Conservation (phyloP, 2,329 filamentous ascomycete species). For the Fusarium equiseti region DNA sequence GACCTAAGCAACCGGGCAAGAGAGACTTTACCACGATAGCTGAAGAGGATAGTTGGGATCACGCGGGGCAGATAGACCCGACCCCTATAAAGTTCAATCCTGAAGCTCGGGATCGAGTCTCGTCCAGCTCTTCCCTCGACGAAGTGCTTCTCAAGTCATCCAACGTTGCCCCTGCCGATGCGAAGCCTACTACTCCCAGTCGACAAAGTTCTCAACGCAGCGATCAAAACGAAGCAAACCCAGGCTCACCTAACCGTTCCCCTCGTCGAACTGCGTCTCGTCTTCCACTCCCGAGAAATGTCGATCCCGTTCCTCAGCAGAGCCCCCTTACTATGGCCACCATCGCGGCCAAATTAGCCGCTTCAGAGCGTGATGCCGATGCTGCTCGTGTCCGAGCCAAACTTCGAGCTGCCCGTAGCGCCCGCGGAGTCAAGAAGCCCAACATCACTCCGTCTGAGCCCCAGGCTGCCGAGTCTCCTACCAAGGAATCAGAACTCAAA, state of each 20-base stretch:
- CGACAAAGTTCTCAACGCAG: constrained; percentile 34
- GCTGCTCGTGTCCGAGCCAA: constrained; percentile 73
- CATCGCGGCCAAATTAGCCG: constrained; percentile 73
- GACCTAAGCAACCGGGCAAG: constrained; percentile 47
- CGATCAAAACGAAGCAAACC: constrained; percentile 29
- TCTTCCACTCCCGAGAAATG: constrained; percentile 51
- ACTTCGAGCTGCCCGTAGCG: constrained; percentile 64
- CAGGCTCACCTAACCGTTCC: constrained; percentile 32
- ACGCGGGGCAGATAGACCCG: constrained; percentile 48
- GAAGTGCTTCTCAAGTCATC: constrained; percentile 50
- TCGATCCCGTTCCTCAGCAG: constrained; percentile 60
- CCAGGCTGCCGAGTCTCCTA: constrained; percentile 8
- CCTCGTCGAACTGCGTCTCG: constrained; percentile 40
- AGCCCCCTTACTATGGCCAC: constrained; percentile 71
- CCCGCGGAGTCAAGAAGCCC: constrained; percentile 51
- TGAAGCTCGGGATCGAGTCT: constrained; percentile 41
- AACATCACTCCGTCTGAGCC: constrained; percentile 42
- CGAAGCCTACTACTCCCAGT: constrained; percentile 33
- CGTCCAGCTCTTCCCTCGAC: constrained; percentile 51
- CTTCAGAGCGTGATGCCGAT: constrained; percentile 73
- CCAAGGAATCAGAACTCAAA: constrained; percentile 18
- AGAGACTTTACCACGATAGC: constrained; percentile 60
- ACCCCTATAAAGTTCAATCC: constrained; percentile 8
- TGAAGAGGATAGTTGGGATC: constrained; percentile 62
- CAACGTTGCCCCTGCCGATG: constrained; percentile 29